Evolutionary conservation across 768 basidiomycete species (phyloP), one percentile per base, ranked within the genome.

Genomic region (Multifurca ochricompacta): DNA sequence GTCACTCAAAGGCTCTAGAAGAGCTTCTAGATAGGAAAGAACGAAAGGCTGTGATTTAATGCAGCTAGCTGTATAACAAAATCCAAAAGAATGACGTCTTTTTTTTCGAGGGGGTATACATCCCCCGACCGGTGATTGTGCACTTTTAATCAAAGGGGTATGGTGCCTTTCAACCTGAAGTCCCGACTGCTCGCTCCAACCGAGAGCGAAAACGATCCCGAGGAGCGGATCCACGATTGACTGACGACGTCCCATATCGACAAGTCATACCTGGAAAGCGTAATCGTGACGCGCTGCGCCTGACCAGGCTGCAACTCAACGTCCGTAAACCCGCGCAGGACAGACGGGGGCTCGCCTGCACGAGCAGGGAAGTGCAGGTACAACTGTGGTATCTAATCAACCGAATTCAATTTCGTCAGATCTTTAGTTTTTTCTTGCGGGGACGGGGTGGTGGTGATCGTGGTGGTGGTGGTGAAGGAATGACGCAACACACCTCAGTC

Each of bases 311-410:
- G 36, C 30, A 67, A 30, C 2, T 37, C 45, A 10, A 62, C 56
- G 48, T 64, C 60, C 40, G 52, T 59, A 55, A 67, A 67, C 1
- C 66, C 66, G 8, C 64, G 55, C 30, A 87, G 72, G 30, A 90
- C 64, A 3, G 79, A 80, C 0, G 87, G 87, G 2, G 88, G 88
- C 63, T 89, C 85, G 34, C 75, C 76, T 3, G 83, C 73, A 0
- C 76, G 77, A 0, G 70, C 49, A 0, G 85, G 84, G 71, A 82
- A 79, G 66, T 85, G 78, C 25, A 91, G 27, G 68, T 90, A 91
- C 16, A 91, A 67, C 71, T 91, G 88, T 9, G 87, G 80, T 42
- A 83, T 80, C 80, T 87, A n/a, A n/a, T n/a, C n/a, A n/a, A n/a
- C n/a, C n/a, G n/a, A n/a, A n/a, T n/a, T n/a, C n/a, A n/a, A n/a